Evolutionary conservation across 2,329 filamentous ascomycete species (phyloP).

Genomic region (Amylocarpus encephaloides): DNA sequence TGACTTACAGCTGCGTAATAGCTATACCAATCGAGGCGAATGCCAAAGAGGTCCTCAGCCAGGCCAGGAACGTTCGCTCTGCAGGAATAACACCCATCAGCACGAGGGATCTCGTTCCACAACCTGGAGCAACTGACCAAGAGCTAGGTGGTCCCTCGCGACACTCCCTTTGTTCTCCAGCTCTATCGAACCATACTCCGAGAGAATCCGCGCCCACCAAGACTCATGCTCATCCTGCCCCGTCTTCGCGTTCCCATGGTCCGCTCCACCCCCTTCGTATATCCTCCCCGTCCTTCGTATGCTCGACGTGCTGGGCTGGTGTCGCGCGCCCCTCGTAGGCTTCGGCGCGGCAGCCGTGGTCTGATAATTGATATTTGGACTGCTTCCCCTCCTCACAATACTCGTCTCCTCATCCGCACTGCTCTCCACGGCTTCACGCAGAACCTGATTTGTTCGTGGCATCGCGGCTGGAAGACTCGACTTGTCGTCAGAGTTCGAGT

Average conservation of each 20-base stretch:
- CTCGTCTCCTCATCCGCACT: constrained; percentile 35
- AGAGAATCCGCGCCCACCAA: constrained; percentile 48
- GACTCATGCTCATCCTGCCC: constrained; percentile 29
- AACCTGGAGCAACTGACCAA: constrained; percentile 47
- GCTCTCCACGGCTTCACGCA: constrained; percentile 16
- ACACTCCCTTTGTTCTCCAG: constrained; percentile 83
- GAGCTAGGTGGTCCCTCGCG: constrained; percentile 72
- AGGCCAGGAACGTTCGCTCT: constrained; percentile 82
- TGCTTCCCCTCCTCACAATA: constrained; percentile 30
- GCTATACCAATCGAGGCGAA: constrained; percentile 81
- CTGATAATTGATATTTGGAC: constrained; percentile 21
- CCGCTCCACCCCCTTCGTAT: background rate
- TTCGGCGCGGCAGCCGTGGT: constrained; percentile 11
- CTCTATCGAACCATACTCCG: constrained; percentile 52
- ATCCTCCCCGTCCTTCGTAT: constrained; percentile 12
- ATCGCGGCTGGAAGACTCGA: constrained; percentile 1
- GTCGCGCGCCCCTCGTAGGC: background rate
- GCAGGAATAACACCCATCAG: constrained; percentile 2
- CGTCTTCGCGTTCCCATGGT: constrained; percentile 6
- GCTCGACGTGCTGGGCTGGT: constrained; percentile 12
- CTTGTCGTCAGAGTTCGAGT: background rate
- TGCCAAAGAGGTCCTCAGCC: constrained; percentile 74
- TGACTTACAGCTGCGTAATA: constrained; percentile 58
- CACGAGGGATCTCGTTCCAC: background rate
- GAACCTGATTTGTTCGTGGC: background rate